Evolutionary conservation across 305 asterid species (phyloP), one percentile per base, ranked within the genome.

Genomic region (Andrographis paniculata): DNA sequence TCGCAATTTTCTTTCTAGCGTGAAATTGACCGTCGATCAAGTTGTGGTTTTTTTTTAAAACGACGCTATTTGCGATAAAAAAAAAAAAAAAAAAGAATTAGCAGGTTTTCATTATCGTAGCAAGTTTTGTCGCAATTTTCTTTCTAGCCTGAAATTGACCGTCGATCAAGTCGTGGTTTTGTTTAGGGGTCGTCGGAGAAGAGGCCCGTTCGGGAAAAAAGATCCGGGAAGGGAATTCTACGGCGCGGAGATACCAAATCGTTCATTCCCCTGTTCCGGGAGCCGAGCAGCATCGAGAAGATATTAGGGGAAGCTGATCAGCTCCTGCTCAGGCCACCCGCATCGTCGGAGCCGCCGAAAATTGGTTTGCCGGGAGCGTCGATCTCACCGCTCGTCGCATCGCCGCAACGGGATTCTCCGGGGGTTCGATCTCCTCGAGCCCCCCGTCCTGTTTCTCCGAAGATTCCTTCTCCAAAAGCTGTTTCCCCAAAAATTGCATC

Each of bases 221-320:
- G 74, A 80, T 79, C 83, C 61, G 84, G 74, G 5, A 69, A 70
- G 61, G 80, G 94, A 41, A 66, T 75, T 57, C 41, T 69, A 40
- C 76, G 70, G 59, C 78, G 54, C 38, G 82, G 71, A 16, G 86
- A 78, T 48, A 65, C 62, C 35, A 82, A 74, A 68, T 78, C 95
- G 3, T 91, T 82, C 59, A 69, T 78, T 68, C 87, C 94, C 44
- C 72, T 75, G 37, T 91, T 91, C 69, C 67, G 80, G 65, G 75
- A 64, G 67, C 99, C 99, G 7, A 91, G 96, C 66, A 91, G 99
- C 74, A 83, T 91, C 43, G 96, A 86, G 61, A 63, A 91, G 59
- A 91, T 91, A 67, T 66, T 91, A 48, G 92, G 94, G 18, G 99
- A 91, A 77, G 89, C 74, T 1, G 96, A 83, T 77, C 74, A 82